Evolutionary conservation across 345 rosid genomes (phyloP).

Genomic region (Lepidium aucheri): DNA sequence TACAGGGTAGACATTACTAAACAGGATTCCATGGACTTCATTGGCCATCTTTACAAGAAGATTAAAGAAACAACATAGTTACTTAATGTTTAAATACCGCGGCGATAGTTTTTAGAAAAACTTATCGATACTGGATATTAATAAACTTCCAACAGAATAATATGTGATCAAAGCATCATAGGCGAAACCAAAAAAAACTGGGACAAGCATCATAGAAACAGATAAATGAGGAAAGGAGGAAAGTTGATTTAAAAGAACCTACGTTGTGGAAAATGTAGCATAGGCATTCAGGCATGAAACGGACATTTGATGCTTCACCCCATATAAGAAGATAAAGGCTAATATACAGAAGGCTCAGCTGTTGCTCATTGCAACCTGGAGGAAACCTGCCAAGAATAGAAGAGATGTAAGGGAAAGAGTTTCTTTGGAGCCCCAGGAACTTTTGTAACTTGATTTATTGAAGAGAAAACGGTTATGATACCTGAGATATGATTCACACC

Average conservation of each 20-base stretch:
- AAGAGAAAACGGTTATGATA: constrained; percentile 16
- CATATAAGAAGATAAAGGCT: constrained; percentile 90
- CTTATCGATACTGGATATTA: background rate
- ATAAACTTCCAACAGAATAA: background rate
- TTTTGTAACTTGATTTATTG: constrained; percentile 12
- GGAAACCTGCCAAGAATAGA: constrained; percentile 44
- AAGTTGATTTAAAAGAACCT: constrained; percentile 16
- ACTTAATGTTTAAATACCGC: background rate
- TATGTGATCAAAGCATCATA: constrained; percentile 6
- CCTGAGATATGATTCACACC: constrained; percentile 36
- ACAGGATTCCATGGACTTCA: constrained; percentile 48
- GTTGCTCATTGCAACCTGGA: constrained; percentile 37
- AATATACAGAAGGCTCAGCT: constrained; percentile 64
- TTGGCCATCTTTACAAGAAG: constrained; percentile 64
- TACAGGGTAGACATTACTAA: constrained; percentile 42
- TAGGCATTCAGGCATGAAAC: constrained; percentile 99
- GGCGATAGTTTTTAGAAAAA: background rate
- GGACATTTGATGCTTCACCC: constrained; percentile 99
- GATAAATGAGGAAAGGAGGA: background rate
- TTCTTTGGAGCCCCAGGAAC: background rate
- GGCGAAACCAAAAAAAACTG: background rate
- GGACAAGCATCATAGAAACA: constrained; percentile 10
- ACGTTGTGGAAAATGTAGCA: constrained; percentile 97
- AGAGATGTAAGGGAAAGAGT: background rate
- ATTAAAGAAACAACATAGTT: constrained; percentile 19